Evolutionary conservation across 805 yeast genomes (phyloP), one percentile per base, ranked within the genome.

Genomic region (Babjeviella inositovora): DNA sequence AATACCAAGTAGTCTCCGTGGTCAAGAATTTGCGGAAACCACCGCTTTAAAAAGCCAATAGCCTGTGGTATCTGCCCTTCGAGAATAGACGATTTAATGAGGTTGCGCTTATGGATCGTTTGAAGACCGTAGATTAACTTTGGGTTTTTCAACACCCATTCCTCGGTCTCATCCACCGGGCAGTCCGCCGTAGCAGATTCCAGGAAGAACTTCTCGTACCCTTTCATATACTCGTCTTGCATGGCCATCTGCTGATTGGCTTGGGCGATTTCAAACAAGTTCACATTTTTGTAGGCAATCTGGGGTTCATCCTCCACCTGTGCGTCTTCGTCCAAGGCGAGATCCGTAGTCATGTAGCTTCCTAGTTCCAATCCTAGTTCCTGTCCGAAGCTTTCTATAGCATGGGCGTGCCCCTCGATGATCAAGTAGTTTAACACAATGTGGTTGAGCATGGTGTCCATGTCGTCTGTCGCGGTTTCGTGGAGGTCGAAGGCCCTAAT

Each of bases 371-470:
- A 37, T 12, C 59, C 56, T 4, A 66, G 44, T 32, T 77, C 90
- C 25, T 52, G 50, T 3, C 81, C 62, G 49, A 79, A 69, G 21
- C 59, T 57, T 8, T 50, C 28, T 2, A 81, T 76, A 0, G 92
- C 71, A 8, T 69, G 60, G 28, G 70, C 71, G 39, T 76, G 74
- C 1, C 90, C 92, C 47, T 80, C 85, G 24, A 69, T 66, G 8
- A 82, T 65, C 30, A 82, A 62, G 44, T 76, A 80, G 48, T 77
- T 72, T 41, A 81, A 55, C 8, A 82, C 58, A 27, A 80, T 41
- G 22, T 52, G 51, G 45, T 62, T 67, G 34, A 68, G 46, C 37
- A n/a, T n/a, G n/a, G n/a, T n/a, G n/a, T n/a, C n/a, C n/a, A n/a
- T n/a, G n/a, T n/a, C n/a, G n/a, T n/a, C n/a, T n/a, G n/a, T n/a